Evolutionary conservation across 2,329 filamentous ascomycete genomes (phyloP), one percentile per base, ranked within the genome.

Genomic region (Tympanopsis confertula): DNA sequence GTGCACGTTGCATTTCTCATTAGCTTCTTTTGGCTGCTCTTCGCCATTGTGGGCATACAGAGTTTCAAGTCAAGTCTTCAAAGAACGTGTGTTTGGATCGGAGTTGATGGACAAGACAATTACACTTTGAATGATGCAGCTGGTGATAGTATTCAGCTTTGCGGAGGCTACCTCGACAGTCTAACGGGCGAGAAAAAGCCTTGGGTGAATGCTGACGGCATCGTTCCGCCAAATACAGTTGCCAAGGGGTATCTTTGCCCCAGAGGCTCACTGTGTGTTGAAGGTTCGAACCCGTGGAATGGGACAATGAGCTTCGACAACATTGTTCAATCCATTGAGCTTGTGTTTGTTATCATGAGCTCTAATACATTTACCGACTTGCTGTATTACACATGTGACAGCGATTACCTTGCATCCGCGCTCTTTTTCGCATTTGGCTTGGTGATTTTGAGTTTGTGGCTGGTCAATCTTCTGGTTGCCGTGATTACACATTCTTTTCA

Each of bases 401-500:
- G 86, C 19, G 91, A 98, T 55, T 96, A 94, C 50, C 71, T 94
- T 5, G 74, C 85, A 13, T 78, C 87, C 3, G 86, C 88, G 1
- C 64, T 96, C 3, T 98, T 79, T 51, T 81, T 81, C 39, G 77
- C 69, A 19, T 74, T 70, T 12, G 74, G 72, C 18, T 89, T 94
- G 53, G 78, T 98, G 50, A 86, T 98, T 45, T 75, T 98, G 69
- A 91, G 86, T 65, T 69, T 98, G 36, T 98, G 91, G 91, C 74
- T 98, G 50, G 87, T 93, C 45, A 96, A 95, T 56, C 74, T 98
- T 61, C 59, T 83, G 35, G 94, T 98, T 52, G 91, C 91, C 3
- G 91, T 98, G 50, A 98, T 98, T 54, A 98, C 91, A 0, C 94
- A 91, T 4, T 95, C 89, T 1, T 98, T 98, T 52, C 91, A 98